Percentiles rank a stretch among this genome's conserved stretches.
These are phyloP conservation scores for Hypoxylon sp. DNA, from an alignment of 2,329 filamentous ascomycete genomes.

Conservation along the genomic window DNA sequence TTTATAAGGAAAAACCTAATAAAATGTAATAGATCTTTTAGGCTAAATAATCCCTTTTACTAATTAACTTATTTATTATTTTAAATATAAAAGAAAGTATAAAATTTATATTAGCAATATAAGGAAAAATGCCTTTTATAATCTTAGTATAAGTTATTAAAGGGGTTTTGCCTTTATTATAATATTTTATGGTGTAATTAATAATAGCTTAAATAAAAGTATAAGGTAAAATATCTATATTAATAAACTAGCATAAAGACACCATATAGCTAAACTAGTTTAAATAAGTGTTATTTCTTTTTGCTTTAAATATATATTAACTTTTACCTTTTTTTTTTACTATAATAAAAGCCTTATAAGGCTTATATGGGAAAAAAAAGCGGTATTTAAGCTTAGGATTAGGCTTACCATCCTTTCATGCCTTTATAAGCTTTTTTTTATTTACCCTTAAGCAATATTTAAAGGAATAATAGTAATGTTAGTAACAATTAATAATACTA, in stretches of 20 bases:
- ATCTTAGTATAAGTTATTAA: background rate
- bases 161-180: background rate
- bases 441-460: constrained; percentile 6
- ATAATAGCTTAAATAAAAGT: background rate
- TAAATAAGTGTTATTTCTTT: background rate
- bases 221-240: background rate
- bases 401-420: background rate
- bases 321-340: background rate
- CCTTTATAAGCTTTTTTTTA: background rate
- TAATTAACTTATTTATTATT: constrained; percentile 7
- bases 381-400: background rate
- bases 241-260: background rate
- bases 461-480: constrained; percentile 2
- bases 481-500: constrained; percentile 5
- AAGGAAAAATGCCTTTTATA: background rate
- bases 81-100: constrained; percentile 5
- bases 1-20: background rate
- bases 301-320: background rate
- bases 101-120: background rate
- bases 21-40: background rate
- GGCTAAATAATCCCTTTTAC: background rate
- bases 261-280: background rate
- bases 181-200: constrained; percentile 8
- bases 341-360: background rate
- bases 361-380: background rate